Evolutionary conservation across 176 grass and related monocot genomes (phyloP).

Genomic region (Thalia dealbata): DNA sequence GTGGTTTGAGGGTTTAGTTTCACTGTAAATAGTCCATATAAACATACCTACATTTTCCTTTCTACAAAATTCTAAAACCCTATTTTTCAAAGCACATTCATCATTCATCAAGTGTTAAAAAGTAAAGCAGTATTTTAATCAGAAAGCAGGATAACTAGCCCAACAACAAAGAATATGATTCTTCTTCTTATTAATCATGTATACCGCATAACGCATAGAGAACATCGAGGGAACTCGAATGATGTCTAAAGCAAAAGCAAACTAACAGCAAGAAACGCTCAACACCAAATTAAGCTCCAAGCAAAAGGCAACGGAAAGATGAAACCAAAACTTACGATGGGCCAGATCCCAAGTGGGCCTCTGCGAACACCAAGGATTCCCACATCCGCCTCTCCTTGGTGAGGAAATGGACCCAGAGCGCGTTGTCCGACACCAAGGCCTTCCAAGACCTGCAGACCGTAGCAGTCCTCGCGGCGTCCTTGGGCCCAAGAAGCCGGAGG

Average conservation of each 20-base stretch:
- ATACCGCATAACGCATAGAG: no score
- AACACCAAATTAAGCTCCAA: background rate
- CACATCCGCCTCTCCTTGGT: constrained; percentile 53
- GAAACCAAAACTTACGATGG: background rate
- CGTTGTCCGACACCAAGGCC: constrained; percentile 57
- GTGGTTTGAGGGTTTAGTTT: no score
- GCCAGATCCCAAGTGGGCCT: constrained; percentile 54
- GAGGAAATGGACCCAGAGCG: constrained; percentile 69
- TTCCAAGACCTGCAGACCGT: constrained; percentile 54
- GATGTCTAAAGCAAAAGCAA: background rate
- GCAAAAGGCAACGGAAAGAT: background rate
- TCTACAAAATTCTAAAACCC: no score
- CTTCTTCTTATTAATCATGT: no score
- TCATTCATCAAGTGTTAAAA: background rate
- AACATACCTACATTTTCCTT: no score
- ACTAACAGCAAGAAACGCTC: background rate
- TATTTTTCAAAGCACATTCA: background rate
- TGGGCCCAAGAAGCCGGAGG: constrained; percentile 55
- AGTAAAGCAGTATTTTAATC: background rate
- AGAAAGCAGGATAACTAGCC: background rate
- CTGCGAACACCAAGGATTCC: constrained; percentile 72
- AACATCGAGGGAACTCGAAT: background rate
- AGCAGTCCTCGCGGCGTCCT: constrained; percentile 39
- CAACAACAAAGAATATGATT: no score
- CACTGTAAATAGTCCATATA: no score